Base-by-base conservation (phyloP, 176 grass and related monocot species). In the bread wheat (Triticum aestivum) region DNA sequence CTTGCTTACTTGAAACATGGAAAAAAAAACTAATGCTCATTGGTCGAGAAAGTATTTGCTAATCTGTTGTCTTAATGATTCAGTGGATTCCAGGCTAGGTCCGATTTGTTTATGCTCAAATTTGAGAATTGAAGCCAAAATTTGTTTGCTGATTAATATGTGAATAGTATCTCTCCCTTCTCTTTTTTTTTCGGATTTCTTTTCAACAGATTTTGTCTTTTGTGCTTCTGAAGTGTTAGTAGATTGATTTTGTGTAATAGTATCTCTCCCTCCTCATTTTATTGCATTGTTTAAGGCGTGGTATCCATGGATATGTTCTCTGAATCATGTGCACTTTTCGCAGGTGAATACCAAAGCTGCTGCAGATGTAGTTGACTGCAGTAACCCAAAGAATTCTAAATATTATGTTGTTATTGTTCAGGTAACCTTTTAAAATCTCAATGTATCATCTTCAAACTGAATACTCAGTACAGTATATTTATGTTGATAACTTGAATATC, bases 321-420 rank as follows among this genome's bases (percentile, higher is more conserved):
- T 79, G 65, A 87, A 35, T 2, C 67, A 37, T 47, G 13, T 75
- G 10, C 21, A 45, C 64, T 17, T 81, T 88, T 20, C 23, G 75
- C 82, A 94, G 96, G 94, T 96, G 54, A 99, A 99, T 82, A 99
- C 90, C 5, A 94, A 94, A 90, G 90, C 89, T 79, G 39, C 84
- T 80, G 86, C 83, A 34, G 81, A 87, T 80, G 81, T 99, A 73
- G 87, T 91, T 79, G 94, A 92, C 72, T 99, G 97, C 65, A 96
- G 89, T 54, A 86, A 99, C 83, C 97, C 74, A 14, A 99, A 96
- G 33, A 94, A 99, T 90, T 99, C 94, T 69, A 99, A 99, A 85
- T 99, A 99, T 83, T 99, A 99, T 86, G 89, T 96, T 12, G 73
- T 99, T 79, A 89, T 99, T 65, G 83, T 99, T 90, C 97, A 96